These are phyloP conservation scores for Aciculosporium take DNA, from an alignment of 2,329 filamentous ascomycete genomes.

Conservation along the genomic window DNA sequence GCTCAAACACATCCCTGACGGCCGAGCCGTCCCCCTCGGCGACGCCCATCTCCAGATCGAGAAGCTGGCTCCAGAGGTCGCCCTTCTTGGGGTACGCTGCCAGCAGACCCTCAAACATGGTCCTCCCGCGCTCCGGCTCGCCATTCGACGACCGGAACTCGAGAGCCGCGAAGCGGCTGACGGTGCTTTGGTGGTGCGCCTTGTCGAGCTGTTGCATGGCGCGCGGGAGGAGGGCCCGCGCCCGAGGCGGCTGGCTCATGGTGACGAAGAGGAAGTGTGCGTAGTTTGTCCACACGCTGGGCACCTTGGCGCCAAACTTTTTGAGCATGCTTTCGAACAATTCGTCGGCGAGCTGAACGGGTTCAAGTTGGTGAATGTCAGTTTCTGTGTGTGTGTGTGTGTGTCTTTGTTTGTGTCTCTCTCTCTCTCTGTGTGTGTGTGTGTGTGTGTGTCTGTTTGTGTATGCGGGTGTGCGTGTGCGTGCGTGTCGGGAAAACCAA, in stretches of 20 bases:
- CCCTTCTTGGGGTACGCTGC: slow-evolving; percentile 76
- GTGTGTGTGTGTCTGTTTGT: background rate
- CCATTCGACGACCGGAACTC: slow-evolving; percentile 78
- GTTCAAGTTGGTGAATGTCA: background rate
- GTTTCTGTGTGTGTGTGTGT: background rate
- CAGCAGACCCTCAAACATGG: slow-evolving; percentile 82
- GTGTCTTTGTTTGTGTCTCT: no score
- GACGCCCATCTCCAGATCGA: slow-evolving; percentile 66
- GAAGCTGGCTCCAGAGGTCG: slow-evolving; percentile 83
- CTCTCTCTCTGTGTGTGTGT: background rate
- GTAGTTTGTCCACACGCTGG: slow-evolving; percentile 85
- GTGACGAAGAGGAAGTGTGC: slow-evolving; percentile 80
- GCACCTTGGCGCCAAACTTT: slow-evolving; percentile 71
- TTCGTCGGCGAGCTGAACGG: slow-evolving; percentile 64
- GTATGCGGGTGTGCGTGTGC: background rate
- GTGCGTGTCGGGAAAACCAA: slow-evolving; percentile 17
- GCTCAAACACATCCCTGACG: slow-evolving; percentile 68
- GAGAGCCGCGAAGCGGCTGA: slow-evolving; percentile 77
- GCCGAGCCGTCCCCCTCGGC: slow-evolving; percentile 39
- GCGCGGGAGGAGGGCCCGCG: slow-evolving; percentile 63
- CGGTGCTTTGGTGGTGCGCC: slow-evolving; percentile 51
- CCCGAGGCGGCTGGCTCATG: slow-evolving; percentile 53
- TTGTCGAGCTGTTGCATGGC: slow-evolving; percentile 70
- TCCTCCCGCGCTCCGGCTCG: slow-evolving; percentile 80
- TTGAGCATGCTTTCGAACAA: slow-evolving; percentile 79